Evolutionary conservation across 2,329 filamentous ascomycete species (phyloP), one percentile per base, ranked within the genome.

Genomic region (Diaporthe citriasiana): DNA sequence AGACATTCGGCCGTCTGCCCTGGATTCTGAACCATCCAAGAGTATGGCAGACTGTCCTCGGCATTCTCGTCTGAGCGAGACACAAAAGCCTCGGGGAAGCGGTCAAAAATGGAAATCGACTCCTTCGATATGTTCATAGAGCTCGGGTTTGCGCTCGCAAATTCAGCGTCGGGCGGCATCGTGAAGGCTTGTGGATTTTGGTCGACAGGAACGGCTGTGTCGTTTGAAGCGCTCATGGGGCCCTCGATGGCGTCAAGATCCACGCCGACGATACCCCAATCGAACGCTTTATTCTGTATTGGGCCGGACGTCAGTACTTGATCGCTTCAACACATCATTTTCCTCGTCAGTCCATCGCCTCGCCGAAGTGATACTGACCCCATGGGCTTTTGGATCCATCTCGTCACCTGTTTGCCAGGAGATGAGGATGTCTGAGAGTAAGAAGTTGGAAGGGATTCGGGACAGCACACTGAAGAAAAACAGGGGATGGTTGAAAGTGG

Each of bases 1-100:
- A 42, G 13, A 7, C 8, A 4, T 25, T 53, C 5, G 22, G 59
- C 4, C 22, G 55, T n/a, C 1, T 42, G 15, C 4, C 73, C 59
- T 27, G 73, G 59, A 25, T 72, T 53, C 25, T 68, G 40, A 27
- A 60, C 13, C 69, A 72, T 72, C 69, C 59, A 74, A 33, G 69
- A 72, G 25, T 68, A 72, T 33, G 69, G 69, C 4, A 68, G 51
- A 15, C 3, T 27, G n/a, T 19, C 17, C 4, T 50, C 19, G 22
- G n/a, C 40, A 7, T 25, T 3, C 22, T 50, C 40, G 17, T 42
- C 53, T 15, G 25, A n/a, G 9, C 47, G 3, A 15, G 5, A 3
- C 33, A 17, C 7, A 19, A 53, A 71, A n/a, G 45, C 56, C n/a
- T 55, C 56, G 7, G 70, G 70, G 8, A 63, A 55, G 12, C 33